Evolutionary conservation across 1,284 basidiomycete species (phyloP).

Genomic region (Puccinia triticina): DNA sequence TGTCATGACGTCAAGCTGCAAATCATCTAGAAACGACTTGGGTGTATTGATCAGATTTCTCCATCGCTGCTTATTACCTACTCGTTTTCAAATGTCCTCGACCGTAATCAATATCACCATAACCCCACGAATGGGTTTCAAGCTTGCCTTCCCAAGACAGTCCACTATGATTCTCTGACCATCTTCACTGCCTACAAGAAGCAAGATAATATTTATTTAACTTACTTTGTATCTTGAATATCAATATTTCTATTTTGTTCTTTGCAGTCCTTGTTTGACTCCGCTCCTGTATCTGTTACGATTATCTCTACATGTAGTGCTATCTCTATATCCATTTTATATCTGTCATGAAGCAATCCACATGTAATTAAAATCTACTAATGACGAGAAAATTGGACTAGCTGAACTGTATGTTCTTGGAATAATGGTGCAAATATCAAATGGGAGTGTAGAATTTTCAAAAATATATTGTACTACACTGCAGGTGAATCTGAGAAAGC

Average conservation of each 20-base stretch:
- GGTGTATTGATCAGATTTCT: neutral
- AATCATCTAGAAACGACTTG: neutral
- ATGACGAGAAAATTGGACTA: no score
- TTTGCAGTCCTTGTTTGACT: neutral
- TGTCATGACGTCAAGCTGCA: neutral
- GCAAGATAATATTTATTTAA: neutral
- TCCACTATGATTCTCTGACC: neutral
- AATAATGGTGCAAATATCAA: no score
- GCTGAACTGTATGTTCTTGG: no score
- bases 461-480: no score
- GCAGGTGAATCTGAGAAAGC: no score
- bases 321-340: neutral
- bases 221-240: constrained; percentile 9
- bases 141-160: neutral
- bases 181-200: neutral
- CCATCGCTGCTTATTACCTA: neutral
- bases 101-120: neutral
- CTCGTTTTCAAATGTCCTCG: neutral
- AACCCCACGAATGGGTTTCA: neutral
- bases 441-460: no score
- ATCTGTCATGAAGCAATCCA: neutral
- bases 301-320: neutral
- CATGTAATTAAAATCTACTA: no score
- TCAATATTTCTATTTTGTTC: neutral
- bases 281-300: neutral